Percentiles rank a stretch among this genome's conserved stretches.
phyloP scores from a whole-genome alignment of 805 yeast genomes.

The Metschnikowia hibisci region DNA sequence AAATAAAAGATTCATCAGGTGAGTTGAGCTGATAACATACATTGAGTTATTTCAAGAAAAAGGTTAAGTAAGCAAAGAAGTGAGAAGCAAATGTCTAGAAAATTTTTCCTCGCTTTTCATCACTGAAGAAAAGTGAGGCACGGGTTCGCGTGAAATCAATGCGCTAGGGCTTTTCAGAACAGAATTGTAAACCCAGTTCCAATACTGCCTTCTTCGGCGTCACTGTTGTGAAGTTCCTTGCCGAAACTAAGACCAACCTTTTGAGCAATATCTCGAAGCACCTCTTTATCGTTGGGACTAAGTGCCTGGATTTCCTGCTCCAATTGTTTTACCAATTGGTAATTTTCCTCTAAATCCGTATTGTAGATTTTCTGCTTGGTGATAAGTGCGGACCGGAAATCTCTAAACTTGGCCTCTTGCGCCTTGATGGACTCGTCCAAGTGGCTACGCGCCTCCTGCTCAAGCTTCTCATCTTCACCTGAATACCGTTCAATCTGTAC shows the following conservation, averaged over 20 bases:
- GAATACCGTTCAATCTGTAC: slow-evolving; percentile 13
- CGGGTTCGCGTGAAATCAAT: slow-evolving; percentile 12
- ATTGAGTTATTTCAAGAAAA: background rate
- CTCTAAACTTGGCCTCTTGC: slow-evolving; percentile 57
- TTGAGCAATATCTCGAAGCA: slow-evolving; percentile 12
- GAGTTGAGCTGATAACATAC: slow-evolving; percentile 3
- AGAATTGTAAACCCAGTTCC: slow-evolving; percentile 15
- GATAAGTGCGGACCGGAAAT: slow-evolving; percentile 56
- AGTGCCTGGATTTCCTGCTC: slow-evolving; percentile 23
- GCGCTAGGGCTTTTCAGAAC: slow-evolving; percentile 11
- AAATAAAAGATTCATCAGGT: slow-evolving; percentile 36
- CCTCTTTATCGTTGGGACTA: slow-evolving; percentile 15
- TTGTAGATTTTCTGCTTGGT: slow-evolving; percentile 55
- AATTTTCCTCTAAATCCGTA: slow-evolving; percentile 46
- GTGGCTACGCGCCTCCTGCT: slow-evolving; percentile 20
- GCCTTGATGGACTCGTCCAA: slow-evolving; percentile 33
- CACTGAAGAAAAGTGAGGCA: background rate
- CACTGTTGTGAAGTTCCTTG: slow-evolving; percentile 7
- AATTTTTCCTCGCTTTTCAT: slow-evolving; percentile 3
- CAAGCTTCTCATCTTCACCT: slow-evolving; percentile 26
- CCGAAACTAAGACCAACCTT: slow-evolving; percentile 10
- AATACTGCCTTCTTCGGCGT: slow-evolving; percentile 14
- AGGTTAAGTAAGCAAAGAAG: background rate
- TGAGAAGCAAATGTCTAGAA: background rate
- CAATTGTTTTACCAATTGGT: slow-evolving; percentile 32